Evolutionary conservation across 2,329 filamentous ascomycete species (phyloP).

Genomic region (Ceratocystis eucalypticola): DNA sequence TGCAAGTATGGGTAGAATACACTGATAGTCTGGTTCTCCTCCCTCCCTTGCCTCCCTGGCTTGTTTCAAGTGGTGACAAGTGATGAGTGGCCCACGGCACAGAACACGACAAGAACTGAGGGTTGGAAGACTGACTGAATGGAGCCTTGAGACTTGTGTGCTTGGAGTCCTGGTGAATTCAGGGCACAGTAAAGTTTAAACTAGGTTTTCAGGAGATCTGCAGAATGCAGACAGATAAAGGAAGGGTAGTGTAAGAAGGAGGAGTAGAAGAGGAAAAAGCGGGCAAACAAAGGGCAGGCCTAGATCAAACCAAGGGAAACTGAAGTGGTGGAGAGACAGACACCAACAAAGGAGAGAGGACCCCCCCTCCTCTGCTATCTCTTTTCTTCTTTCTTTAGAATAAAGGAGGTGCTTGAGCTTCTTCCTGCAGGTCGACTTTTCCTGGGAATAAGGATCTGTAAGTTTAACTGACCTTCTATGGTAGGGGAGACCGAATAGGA

Average conservation of each 20-base stretch:
- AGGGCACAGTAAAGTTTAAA: background rate
- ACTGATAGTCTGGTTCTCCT: background rate
- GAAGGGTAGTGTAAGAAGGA: background rate
- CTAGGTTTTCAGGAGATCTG: background rate
- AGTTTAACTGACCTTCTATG: conserved; percentile 6
- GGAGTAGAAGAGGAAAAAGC: background rate
- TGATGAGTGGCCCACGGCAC: background rate
- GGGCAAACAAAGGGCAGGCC: background rate
- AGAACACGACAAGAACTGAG: background rate
- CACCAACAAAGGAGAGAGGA: background rate
- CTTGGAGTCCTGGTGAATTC: background rate
- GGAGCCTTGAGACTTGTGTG: background rate
- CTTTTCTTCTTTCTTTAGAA: too few relatives aligned
- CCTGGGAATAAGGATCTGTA: background rate
- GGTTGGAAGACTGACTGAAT: background rate
- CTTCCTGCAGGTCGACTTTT: background rate
- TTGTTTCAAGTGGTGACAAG: conserved; percentile 6
- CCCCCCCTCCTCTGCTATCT: too few relatives aligned
- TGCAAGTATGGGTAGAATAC: background rate
- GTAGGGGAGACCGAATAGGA: conserved; percentile 15
- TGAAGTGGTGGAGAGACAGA: background rate
- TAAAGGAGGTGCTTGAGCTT: background rate
- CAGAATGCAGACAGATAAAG: background rate
- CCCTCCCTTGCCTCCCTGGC: background rate
- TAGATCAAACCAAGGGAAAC: background rate